These are phyloP conservation scores for Ilyonectria robusta DNA, from an alignment of 2,329 filamentous ascomycete genomes.

Conservation along the genomic window DNA sequence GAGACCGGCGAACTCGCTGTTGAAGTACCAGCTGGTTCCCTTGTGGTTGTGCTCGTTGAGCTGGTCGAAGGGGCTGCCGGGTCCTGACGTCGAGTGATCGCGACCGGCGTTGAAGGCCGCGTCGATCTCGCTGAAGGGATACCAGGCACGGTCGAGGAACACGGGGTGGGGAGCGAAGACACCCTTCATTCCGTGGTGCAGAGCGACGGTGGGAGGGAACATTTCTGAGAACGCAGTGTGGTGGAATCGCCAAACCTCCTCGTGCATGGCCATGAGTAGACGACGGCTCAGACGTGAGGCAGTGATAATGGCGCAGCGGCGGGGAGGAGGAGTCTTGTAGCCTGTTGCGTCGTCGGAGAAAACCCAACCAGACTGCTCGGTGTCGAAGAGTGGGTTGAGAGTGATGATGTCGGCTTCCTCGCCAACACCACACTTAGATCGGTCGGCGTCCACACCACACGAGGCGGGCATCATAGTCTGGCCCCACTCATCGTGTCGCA, in stretches of 20 bases:
- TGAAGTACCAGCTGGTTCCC: constrained; percentile 89
- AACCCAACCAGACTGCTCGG: constrained; percentile 79
- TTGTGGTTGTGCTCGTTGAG: constrained; percentile 86
- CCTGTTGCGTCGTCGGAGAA: constrained; percentile 79
- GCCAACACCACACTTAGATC: constrained; percentile 73
- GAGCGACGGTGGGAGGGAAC: constrained; percentile 79
- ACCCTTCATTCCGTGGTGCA: constrained; percentile 84
- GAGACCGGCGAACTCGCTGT: constrained; percentile 81
- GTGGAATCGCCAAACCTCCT: constrained; percentile 76
- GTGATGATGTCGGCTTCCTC: constrained; percentile 84
- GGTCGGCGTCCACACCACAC: constrained; percentile 68
- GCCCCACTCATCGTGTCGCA: constrained; percentile 67
- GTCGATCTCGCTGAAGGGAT: constrained; percentile 74
- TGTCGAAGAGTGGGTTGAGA: constrained; percentile 83
- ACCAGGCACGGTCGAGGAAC: constrained; percentile 84
- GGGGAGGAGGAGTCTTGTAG: constrained; percentile 75
- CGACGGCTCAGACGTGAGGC: constrained; percentile 77
- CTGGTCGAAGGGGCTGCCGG: constrained; percentile 76
- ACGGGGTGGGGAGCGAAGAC: constrained; percentile 87
- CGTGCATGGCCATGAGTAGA: constrained; percentile 80
- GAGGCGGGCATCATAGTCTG: constrained; percentile 68
- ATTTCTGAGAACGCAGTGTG: constrained; percentile 86
- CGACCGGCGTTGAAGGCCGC: constrained; percentile 83
- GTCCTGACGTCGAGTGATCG: constrained; percentile 75
- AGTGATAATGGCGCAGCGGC: constrained; percentile 80